These are phyloP conservation scores for Beta corolliflora DNA, from an alignment of 179 eudicot genomes.

Conservation along the genomic window DNA sequence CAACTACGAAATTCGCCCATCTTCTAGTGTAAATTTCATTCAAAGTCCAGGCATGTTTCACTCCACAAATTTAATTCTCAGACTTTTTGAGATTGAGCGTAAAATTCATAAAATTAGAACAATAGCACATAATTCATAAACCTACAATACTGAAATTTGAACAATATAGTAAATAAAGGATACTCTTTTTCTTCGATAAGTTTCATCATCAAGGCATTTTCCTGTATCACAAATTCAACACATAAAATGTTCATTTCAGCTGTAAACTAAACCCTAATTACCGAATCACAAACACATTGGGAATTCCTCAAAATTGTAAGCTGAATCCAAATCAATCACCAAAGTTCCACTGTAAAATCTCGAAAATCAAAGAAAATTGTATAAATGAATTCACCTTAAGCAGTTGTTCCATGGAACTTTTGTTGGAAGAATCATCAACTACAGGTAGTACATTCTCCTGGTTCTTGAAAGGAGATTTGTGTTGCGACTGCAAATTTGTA, in stretches of 20 bases:
- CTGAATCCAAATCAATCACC: background rate
- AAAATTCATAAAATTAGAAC: background rate
- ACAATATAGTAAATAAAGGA: background rate
- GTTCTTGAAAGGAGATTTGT: conserved; percentile 41
- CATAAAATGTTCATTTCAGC: background rate
- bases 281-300: background rate
- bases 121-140: background rate
- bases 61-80: background rate
- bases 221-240: conserved; percentile 38
- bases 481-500: conserved; percentile 51
- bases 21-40: background rate
- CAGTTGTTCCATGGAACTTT: conserved; percentile 46
- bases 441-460: conserved; percentile 24
- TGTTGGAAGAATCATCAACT: conserved; percentile 25
- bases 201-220: conserved; percentile 55
- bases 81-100: background rate
- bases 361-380: background rate
- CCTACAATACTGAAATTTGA: background rate
- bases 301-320: background rate
- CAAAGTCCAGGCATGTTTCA: background rate
- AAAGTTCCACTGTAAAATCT: background rate
- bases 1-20: background rate
- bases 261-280: background rate
- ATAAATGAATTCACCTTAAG: conserved; percentile 32
- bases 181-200: conserved; percentile 72